These are phyloP conservation scores for Cutaneotrichosporon arboriforme DNA, from an alignment of 1,284 basidiomycete genomes.

Conservation along the genomic window DNA sequence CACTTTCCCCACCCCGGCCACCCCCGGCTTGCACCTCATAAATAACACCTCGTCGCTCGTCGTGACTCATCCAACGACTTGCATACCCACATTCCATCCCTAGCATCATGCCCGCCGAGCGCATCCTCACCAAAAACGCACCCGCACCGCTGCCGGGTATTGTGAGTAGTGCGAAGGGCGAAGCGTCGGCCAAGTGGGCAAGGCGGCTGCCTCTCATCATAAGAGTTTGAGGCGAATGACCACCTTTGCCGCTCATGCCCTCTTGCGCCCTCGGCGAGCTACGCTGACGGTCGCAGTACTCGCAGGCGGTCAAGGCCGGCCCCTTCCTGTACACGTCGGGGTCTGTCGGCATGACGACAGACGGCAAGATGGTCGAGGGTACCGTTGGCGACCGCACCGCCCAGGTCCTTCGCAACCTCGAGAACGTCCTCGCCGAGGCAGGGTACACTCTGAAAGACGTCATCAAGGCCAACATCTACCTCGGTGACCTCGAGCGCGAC, in stretches of 20 bases:
- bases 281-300: constrained; percentile 29
- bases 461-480: constrained; percentile 44
- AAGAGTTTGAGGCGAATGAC: too few species aligned
- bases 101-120: constrained; percentile 18
- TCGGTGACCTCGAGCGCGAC: constrained; percentile 37
- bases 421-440: constrained; percentile 34
- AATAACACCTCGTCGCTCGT: background rate
- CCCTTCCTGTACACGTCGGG: constrained; percentile 39
- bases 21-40: background rate
- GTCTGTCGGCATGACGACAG: constrained; percentile 39
- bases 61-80: background rate
- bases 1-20: background rate
- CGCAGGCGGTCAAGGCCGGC: constrained; percentile 41
- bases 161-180: too few species aligned
- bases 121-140: constrained; percentile 33
- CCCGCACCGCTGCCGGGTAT: constrained; percentile 38
- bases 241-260: background rate
- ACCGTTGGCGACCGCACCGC: constrained; percentile 40
- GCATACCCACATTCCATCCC: too few species aligned
- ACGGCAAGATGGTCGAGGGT: constrained; percentile 40
- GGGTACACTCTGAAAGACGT: constrained; percentile 33
- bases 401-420: constrained; percentile 41
- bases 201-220: too few species aligned
- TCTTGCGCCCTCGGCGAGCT: background rate
- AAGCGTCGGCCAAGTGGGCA: too few species aligned